Evolutionary conservation across 2,329 filamentous ascomycete species (phyloP), one percentile per base, ranked within the genome.

Genomic region (Dactylonectria macrodidyma): DNA sequence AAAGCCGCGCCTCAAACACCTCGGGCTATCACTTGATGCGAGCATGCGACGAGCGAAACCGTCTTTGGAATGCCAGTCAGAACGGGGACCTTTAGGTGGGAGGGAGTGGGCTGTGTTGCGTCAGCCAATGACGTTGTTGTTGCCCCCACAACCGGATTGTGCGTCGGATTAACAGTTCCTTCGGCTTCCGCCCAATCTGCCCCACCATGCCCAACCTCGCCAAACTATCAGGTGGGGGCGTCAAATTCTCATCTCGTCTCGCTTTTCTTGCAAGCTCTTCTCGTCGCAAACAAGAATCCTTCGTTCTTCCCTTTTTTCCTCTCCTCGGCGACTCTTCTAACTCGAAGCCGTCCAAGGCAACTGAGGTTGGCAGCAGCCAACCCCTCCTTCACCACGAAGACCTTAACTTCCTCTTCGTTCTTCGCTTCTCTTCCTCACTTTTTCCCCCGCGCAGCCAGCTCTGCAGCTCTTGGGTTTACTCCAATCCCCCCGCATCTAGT

Each of bases 361-460:
- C 75, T 76, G 73, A 79, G 81, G 83, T 84, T 85, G 82, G 80
- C 74, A 74, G 67, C 80, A 81, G 84, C 82, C 82, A 72, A 73
- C 75, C 76, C 74, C 52, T 50, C 61, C 64, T 72, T 78, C 82
- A 83, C 71, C 79, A 86, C 83, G 84, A 84, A 84, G 80, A 81
- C 78, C 72, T 77, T 80, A 67, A 76, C 79, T 73, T 72, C 72
- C 73, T 71, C 71, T 56, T 56, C 77, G 68, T 77, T 83, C 76
- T 89, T 89, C 86, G 77, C 84, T 90, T 89, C 88, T 87, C 72
- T 81, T 70, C 76, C 81, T 73, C 82, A 79, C 79, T 78, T 81
- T 78, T 83, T 88, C 79, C 82, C 83, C 78, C 80, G 84, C 84
- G 90, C 90, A 91, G 90, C 90, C 85, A 89, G 90, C 84, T 86